Evolutionary conservation across 345 rosid genomes (phyloP).

Genomic region (Eucalyptus cladocalyx): DNA sequence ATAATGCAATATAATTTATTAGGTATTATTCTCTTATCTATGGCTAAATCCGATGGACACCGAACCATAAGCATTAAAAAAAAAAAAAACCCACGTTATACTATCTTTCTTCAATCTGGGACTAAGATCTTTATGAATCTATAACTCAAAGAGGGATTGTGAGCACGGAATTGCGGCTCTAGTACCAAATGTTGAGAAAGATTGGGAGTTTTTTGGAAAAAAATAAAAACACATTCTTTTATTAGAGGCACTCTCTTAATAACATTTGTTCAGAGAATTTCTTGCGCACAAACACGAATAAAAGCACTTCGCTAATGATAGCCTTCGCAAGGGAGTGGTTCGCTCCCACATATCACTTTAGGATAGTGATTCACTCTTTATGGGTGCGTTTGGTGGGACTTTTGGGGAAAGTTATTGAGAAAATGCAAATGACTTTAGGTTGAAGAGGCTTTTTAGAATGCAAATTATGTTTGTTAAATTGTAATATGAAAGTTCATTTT

Average conservation of each 20-base stretch:
- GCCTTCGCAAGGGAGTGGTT: background rate
- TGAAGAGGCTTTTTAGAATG: too few relatives aligned
- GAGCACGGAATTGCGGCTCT: background rate
- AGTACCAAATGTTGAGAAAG: background rate
- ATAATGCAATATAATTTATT: background rate
- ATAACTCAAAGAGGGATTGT: background rate
- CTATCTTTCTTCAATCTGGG: background rate
- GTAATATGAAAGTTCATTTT: too few relatives aligned
- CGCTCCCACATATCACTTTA: background rate
- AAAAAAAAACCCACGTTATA: background rate
- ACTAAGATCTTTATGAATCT: background rate
- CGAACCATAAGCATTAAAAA: background rate
- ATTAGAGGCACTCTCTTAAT: background rate
- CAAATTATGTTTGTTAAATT: too few relatives aligned
- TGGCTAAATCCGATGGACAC: background rate
- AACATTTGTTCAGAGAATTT: background rate
- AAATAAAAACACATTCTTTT: background rate
- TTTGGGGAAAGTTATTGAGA: rapidly evolving
- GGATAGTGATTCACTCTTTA: background rate
- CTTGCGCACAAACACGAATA: background rate
- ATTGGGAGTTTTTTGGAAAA: background rate
- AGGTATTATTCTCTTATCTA: background rate
- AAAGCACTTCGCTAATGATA: background rate
- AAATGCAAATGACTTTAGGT: too few relatives aligned
- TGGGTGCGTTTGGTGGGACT: background rate